A percentile compares a stretch with the other conserved stretches of the same genome.
These are phyloP conservation scores for Sugiyamaella marilandica DNA, from an alignment of 805 yeast species.

Conservation along the genomic window DNA sequence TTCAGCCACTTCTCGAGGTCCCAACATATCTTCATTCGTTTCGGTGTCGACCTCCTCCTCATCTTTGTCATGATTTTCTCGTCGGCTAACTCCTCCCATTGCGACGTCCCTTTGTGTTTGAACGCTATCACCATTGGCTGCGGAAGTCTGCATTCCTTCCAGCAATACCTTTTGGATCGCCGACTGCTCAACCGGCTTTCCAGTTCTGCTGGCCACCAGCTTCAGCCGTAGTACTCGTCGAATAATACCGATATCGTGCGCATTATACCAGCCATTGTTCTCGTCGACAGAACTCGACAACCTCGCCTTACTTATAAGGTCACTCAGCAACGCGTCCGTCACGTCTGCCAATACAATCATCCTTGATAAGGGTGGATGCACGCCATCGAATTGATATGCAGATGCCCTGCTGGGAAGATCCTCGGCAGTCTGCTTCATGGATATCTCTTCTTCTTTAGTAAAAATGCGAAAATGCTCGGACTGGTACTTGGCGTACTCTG, in stretches of 20 bases:
- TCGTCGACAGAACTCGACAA: constrained; percentile 45
- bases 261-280: constrained; percentile 77
- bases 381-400: constrained; percentile 64
- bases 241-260: constrained; percentile 55
- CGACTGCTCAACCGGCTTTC: constrained; percentile 29
- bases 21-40: constrained; percentile 8
- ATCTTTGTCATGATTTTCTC: constrained; percentile 35
- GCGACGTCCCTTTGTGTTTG: constrained; percentile 4
- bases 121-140: background rate
- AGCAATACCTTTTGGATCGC: background rate
- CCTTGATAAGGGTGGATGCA: constrained; percentile 59
- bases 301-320: constrained; percentile 39
- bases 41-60: constrained; percentile 22
- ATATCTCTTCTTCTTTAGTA: constrained; percentile 24
- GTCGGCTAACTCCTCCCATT: constrained; percentile 4
- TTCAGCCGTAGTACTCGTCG: constrained; percentile 71
- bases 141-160: background rate
- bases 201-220: constrained; percentile 52
- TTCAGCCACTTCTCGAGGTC: background rate
- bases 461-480: constrained; percentile 74
- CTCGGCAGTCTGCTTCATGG: constrained; percentile 25
- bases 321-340: constrained; percentile 54
- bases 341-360: constrained; percentile 79
- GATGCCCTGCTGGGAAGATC: constrained; percentile 20
- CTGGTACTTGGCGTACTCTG: constrained; percentile 60